Conservation (phyloP, 139 green algal genomes). For the Tetratostichococcus sp. region DNA sequence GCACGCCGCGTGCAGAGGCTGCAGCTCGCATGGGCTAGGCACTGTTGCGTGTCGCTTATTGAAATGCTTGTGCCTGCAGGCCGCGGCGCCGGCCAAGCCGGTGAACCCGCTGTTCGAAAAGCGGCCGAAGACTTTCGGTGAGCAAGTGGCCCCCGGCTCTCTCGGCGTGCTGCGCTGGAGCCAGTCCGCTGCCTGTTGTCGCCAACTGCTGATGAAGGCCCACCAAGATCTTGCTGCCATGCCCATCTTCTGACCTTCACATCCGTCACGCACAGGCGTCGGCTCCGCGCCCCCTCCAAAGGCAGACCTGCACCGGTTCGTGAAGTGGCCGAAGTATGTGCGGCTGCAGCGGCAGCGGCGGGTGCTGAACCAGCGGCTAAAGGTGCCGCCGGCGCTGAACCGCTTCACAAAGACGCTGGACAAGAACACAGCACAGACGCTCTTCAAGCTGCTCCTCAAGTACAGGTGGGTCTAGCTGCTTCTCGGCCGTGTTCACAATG, state of each 20-base stretch:
- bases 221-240: no score
- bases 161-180: no score
- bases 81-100: constrained; percentile 60
- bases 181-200: no score
- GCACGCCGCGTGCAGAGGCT: neutral
- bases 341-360: constrained; percentile 94
- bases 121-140: constrained; percentile 86
- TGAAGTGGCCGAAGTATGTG: constrained; percentile 99
- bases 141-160: no score
- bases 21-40: no score
- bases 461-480: constrained; percentile 50
- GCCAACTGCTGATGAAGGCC: no score
- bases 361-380: constrained; percentile 91
- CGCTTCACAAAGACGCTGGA: constrained; percentile 85
- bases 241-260: no score
- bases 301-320: constrained; percentile 92
- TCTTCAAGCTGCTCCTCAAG: constrained; percentile 99
- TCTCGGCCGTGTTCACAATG: no score
- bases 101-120: constrained; percentile 96
- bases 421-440: constrained; percentile 83
- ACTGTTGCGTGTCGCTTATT: no score
- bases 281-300: constrained; percentile 81
- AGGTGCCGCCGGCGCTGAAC: constrained; percentile 82
- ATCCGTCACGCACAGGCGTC: constrained; percentile 70
- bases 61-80: no score